Evolutionary conservation across 495 filamentous ascomycete genomes (phyloP), one percentile per base, ranked within the genome.

Genomic region (Penicillium canescens): DNA sequence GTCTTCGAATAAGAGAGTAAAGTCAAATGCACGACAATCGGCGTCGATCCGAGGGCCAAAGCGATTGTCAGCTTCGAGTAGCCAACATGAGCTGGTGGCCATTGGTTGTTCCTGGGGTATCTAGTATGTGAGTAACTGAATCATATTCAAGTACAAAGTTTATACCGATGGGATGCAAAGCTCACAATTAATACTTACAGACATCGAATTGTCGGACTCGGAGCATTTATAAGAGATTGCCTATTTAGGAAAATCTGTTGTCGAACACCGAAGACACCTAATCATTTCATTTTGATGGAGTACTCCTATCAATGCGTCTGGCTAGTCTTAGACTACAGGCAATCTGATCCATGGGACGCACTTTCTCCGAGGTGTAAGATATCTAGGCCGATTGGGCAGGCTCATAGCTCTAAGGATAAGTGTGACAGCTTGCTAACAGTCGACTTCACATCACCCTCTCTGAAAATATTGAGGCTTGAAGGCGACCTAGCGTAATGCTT

Each of bases 21-120:
- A 41, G 39, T 41, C 39, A 41, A 41, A 41, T 13, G 39, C 18
- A 41, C 39, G 39, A 41, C 39, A 41, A 24, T 23, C 39, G 39
- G 18, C 18, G 39, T 5, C 8, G 39, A 41, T n/a, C 3, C 39
- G 39, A 41, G 39, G 39, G 39, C 39, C 39, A 6, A 41, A 6
- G 39, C 39, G 39, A 41, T 41, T 41, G 39, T 41, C 39, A 6
- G 18, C 18, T 18, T 18, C 18, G 18, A 18, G 18, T 18, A 18
- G 18, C 39, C 1, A 41, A n/a, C 39, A 41, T n/a, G 18, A 41
- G 39, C 39, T 41, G 39, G 39, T 23, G 18, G 18, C 39, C 39
- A 41, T 41, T 41, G 5, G 5, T 41, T 18, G 6, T 41, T 41
- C 18, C 6, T n/a, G 39, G 18, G 39, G 39, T 41, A 23, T 41